Percentiles rank a stretch among this genome's conserved stretches.
These are phyloP conservation scores for Candida insectalens DNA, from an alignment of 805 yeast genomes.

Conservation along the genomic window DNA sequence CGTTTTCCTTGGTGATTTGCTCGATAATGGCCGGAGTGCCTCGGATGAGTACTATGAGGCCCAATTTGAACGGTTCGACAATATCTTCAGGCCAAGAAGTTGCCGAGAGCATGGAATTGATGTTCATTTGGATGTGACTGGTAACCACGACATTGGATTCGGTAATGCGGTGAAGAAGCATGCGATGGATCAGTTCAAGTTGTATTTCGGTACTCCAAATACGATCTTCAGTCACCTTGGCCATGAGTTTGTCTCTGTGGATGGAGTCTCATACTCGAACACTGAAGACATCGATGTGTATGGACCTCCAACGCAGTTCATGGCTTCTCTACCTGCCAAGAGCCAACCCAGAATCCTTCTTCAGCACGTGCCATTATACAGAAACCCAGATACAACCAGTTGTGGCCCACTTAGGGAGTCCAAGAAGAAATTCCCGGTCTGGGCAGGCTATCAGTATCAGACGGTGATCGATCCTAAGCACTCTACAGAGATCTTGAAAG, in stretches of 20 bases:
- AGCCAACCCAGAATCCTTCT: slow-evolving; percentile 57
- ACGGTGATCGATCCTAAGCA: slow-evolving; percentile 61
- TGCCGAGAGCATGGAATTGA: slow-evolving; percentile 29
- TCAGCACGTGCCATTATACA: slow-evolving; percentile 79
- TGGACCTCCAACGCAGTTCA: slow-evolving; percentile 40
- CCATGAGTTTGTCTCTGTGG: slow-evolving; percentile 68
- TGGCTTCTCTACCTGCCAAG: slow-evolving; percentile 28
- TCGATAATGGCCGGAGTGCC: slow-evolving; percentile 77
- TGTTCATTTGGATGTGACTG: slow-evolving; percentile 49
- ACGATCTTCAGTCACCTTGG: slow-evolving; percentile 46
- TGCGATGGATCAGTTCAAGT: slow-evolving; percentile 52
- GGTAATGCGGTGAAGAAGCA: slow-evolving; percentile 55
- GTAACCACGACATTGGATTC: slow-evolving; percentile 95
- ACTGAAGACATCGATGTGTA: slow-evolving; percentile 33
- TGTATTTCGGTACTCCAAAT: slow-evolving; percentile 66
- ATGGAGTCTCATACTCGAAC: slow-evolving; percentile 71
- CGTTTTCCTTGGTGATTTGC: slow-evolving; percentile 80
- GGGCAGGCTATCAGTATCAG: slow-evolving; percentile 78
- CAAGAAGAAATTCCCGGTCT: slow-evolving; percentile 50
- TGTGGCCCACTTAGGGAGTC: slow-evolving; percentile 81
- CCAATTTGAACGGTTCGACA: slow-evolving; percentile 59
- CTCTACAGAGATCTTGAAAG: slow-evolving; percentile 45
- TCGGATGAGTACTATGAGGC: slow-evolving; percentile 40
- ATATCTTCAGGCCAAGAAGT: slow-evolving; percentile 35
- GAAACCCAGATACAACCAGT: slow-evolving; percentile 43